Base-by-base conservation (phyloP, 768 basidiomycete species). In the Punctularia strigosozonata region DNA sequence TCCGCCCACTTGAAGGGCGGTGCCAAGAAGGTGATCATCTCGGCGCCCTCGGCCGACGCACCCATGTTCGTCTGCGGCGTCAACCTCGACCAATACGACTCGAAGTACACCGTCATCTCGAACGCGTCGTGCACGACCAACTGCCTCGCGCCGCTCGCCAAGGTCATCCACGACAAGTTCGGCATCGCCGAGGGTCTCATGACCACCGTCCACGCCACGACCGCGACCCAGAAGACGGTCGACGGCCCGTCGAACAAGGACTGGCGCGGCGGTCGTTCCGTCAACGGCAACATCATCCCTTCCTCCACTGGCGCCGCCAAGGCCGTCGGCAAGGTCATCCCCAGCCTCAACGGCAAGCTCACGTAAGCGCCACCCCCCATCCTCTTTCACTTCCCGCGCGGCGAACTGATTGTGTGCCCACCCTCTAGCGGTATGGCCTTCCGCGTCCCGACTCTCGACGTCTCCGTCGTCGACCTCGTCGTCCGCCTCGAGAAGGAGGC, bases 71-170 rank as follows among this genome's bases (percentile, higher is more conserved):
- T 92, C 38, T 74, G 72, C 50, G 90, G 87, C 71, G 94, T 98
- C 63, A 98, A 99, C 71, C 77, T 95, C 47, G 90, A 95, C 45
- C 49, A 68, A 28, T 98, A 99, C 65, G 80, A 95, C 62, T 62
- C 90, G 50, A 79, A 82, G 58, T 76, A 88, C 74, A 75, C 71
- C 41, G 88, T 99, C 52, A 87, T 98, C 63, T 99, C 94, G 51
- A 98, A 99, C 65, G 94, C 94, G 22, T 97, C 92, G 17, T 98
- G 94, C 79, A 98, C 94, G 33, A 99, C 94, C 62, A 99, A 99
- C 80, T 99, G 94, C 66, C 77, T 99, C 43, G 94, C 94, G n/a
- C 90, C 94, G 46, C 77, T 99, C 45, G 94, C 92, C 61, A 99
- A 99, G 73, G 82, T 97, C 62, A 72, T 99, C 70, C 53, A 99